These are phyloP conservation scores for Leucosporidium creatinivorum DNA, from an alignment of 768 basidiomycete species.

Conservation along the genomic window DNA sequence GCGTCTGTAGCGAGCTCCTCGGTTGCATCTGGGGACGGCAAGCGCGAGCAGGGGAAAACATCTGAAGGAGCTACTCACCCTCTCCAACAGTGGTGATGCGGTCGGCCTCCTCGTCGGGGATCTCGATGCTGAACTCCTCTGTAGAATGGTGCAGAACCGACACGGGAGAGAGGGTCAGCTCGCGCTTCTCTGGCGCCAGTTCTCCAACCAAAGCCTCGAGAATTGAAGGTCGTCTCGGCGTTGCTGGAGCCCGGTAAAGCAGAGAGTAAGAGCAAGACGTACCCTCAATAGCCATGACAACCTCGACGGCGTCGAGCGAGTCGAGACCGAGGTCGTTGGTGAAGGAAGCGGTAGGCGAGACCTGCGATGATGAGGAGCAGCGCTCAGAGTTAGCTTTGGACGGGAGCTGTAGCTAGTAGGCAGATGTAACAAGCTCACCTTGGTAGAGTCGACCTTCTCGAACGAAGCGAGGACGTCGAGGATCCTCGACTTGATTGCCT, in stretches of 20 bases:
- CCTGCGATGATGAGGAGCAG: constrained; percentile 45
- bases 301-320: constrained; percentile 93
- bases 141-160: background rate
- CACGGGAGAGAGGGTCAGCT: background rate
- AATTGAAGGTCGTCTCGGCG: background rate
- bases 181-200: background rate
- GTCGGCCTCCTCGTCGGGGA: constrained; percentile 94
- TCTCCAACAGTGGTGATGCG: constrained; percentile 84
- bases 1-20: constrained; percentile 1
- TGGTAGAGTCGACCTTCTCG: constrained; percentile 73
- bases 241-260: background rate
- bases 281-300: constrained; percentile 98
- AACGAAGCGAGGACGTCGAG: constrained; percentile 77
- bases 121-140: constrained; percentile 95
- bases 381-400: background rate
- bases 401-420: background rate
- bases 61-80: constrained; percentile 51
- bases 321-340: constrained; percentile 80
- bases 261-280: constrained; percentile 34
- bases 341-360: constrained; percentile 61
- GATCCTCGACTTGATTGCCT: constrained; percentile 65
- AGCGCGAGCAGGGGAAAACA: constrained; percentile 16
- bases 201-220: background rate
- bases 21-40: background rate
- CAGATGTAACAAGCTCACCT: constrained; percentile 49